Evolutionary conservation across 768 basidiomycete species (phyloP).

Genomic region (Hygrophorus pudorinus): DNA sequence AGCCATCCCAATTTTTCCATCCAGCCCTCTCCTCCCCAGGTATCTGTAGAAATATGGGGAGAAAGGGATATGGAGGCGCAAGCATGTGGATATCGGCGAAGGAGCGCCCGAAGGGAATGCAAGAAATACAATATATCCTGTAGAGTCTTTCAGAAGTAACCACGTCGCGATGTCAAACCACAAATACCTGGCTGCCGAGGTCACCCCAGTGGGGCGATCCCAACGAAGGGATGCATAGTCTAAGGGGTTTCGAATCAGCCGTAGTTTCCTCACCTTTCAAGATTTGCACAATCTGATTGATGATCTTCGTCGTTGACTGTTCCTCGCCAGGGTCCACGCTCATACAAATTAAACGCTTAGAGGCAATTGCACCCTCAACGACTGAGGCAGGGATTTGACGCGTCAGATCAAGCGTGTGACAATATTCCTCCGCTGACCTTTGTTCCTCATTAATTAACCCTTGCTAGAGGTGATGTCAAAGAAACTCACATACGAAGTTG

Average conservation of each 20-base stretch:
- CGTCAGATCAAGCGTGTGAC: slow-evolving; percentile 65
- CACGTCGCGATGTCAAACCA: neutral
- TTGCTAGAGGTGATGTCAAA: neutral
- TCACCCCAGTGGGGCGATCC: slow-evolving; percentile 69
- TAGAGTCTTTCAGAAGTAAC: neutral
- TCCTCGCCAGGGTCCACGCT: slow-evolving; percentile 8
- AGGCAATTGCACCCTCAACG: slow-evolving; percentile 32
- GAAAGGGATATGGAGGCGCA: slow-evolving; percentile 65
- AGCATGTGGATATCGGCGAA: slow-evolving; percentile 47
- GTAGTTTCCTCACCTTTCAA: slow-evolving; percentile 14
- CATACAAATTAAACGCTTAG: slow-evolving; percentile 28
- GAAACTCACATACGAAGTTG: slow-evolving; percentile 36
- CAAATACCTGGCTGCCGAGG: slow-evolving; percentile 37
- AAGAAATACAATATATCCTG: slow-evolving; percentile 70
- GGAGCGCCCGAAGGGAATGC: slow-evolving; percentile 48
- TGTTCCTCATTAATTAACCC: slow-evolving; percentile 7
- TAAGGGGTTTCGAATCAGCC: slow-evolving; percentile 26
- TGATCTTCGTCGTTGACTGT: slow-evolving; percentile 12
- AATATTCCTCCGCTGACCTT: slow-evolving; percentile 53
- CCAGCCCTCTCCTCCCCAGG: slow-evolving; percentile 62
- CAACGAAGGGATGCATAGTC: slow-evolving; percentile 54
- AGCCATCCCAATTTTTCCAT: slow-evolving; percentile 70
- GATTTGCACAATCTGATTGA: slow-evolving; percentile 17
- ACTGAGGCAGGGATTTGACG: slow-evolving; percentile 43
- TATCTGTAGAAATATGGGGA: slow-evolving; percentile 48